Evolutionary conservation across 768 basidiomycete genomes (phyloP), one percentile per base, ranked within the genome.

Genomic region (Naganishia randhawae): DNA sequence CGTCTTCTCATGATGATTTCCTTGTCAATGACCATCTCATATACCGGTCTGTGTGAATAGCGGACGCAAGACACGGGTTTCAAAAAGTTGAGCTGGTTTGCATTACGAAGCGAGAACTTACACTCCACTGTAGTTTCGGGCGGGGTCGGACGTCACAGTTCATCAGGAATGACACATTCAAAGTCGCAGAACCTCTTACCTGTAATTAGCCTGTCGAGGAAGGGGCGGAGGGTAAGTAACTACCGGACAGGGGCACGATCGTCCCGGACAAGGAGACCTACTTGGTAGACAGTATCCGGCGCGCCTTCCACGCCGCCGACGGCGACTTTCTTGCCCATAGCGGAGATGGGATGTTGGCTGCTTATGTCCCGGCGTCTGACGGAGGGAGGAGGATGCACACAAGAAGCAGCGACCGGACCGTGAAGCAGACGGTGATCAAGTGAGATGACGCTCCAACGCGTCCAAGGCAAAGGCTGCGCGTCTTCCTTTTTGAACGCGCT

Each of bases 1-100:
- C 93, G 89, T 75, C 96, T 86, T 54, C 95, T 87, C 96, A 99
- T 99, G 70, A 98, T 92, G 64, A 96, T 95, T 77, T 98, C 90
- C 63, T 70, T 73, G 53, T 75, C 76, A 55, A 77, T 77, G 65
- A 80, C 69, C 76, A 78, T 74, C 54, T 80, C 78, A 61, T 77
- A 80, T 31, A 80, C 78, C 52, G 77, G 77, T 25, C 78, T 80
- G 50, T 2, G 50, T 27, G 17, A 22, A 4, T 13, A n/a, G 14
- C 6, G 27, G 16, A 51, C 41, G 33, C 27, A 19, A 31, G 5
- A 53, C 3, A 51, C n/a, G n/a, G n/a, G 29, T 6, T 33, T 27
- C n/a, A n/a, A 32, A 19, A 35, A 63, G 19, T 4, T 7, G 45
- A 16, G 54, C 17, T 37, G 1, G 54, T 3, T 39, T 41, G 50